Percentiles rank a stretch among this genome's conserved stretches.
phyloP scores from a whole-genome alignment of 768 basidiomycete genomes.

The Galerina marginata region DNA sequence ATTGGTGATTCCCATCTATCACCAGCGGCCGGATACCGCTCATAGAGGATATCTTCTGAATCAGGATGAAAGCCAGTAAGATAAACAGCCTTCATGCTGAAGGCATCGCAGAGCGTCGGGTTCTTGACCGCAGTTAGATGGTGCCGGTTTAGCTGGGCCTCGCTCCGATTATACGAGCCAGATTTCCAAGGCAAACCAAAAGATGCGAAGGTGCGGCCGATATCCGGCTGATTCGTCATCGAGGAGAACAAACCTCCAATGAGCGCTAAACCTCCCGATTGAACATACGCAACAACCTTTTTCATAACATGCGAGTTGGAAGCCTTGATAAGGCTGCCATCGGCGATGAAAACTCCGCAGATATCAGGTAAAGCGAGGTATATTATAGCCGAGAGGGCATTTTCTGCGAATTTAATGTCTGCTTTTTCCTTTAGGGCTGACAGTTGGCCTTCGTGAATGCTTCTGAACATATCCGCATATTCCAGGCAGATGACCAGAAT shows the following conservation, averaged over 20 bases:
- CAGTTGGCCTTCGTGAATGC: slow-evolving; percentile 13
- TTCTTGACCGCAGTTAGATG: slow-evolving; percentile 16
- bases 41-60: slow-evolving; percentile 19
- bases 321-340: slow-evolving; percentile 24
- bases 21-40: slow-evolving; percentile 6
- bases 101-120: slow-evolving; percentile 16
- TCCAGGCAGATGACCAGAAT: slow-evolving; percentile 20
- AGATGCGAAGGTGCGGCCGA: slow-evolving; percentile 25
- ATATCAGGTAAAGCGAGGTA: slow-evolving; percentile 31
- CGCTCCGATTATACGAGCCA: slow-evolving; percentile 13
- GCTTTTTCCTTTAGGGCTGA: slow-evolving; percentile 20
- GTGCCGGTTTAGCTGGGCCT: slow-evolving; percentile 15
- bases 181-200: slow-evolving; percentile 27
- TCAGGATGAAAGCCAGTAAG: slow-evolving; percentile 12
- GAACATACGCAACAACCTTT: slow-evolving; percentile 30
- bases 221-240: slow-evolving; percentile 15
- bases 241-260: slow-evolving; percentile 33
- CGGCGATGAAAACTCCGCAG: slow-evolving; percentile 34
- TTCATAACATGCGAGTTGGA: slow-evolving; percentile 25
- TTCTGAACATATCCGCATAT: slow-evolving; percentile 9
- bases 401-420: slow-evolving; percentile 19
- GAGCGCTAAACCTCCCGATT: slow-evolving; percentile 34
- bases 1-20: slow-evolving; percentile 30
- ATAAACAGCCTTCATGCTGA: slow-evolving; percentile 19
- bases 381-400: slow-evolving; percentile 22